Evolutionary conservation across 2,329 filamentous ascomycete species (phyloP).

Genomic region (Phaeosphaeriaceae sp.): DNA sequence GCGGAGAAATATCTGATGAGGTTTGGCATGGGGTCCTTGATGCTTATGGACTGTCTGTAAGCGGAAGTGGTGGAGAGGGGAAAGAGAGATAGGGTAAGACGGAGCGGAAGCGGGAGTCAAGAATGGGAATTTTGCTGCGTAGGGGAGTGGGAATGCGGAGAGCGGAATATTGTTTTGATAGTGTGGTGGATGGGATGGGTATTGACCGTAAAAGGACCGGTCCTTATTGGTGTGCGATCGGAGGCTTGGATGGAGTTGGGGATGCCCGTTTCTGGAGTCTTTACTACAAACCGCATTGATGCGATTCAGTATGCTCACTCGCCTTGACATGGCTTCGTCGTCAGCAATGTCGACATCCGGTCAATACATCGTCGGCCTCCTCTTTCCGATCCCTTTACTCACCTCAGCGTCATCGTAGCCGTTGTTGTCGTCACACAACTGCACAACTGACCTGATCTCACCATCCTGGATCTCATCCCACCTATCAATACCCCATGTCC

Average conservation of each 20-base stretch:
- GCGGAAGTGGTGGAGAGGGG: background rate
- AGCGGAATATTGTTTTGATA: background rate
- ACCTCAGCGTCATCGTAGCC: background rate
- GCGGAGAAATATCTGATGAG: no score
- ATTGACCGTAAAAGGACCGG: background rate
- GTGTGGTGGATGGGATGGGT: background rate
- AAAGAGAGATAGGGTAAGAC: background rate
- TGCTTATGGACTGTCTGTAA: background rate
- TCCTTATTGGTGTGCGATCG: background rate
- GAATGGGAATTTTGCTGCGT: no score
- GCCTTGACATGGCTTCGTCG: no score
- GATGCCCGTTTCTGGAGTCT: no score
- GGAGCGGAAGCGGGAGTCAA: background rate
- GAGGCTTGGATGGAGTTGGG: background rate
- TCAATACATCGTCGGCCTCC: background rate
- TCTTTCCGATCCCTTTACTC: background rate
- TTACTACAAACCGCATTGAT: no score
- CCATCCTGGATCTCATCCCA: background rate
- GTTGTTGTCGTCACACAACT: background rate
- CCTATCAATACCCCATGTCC: background rate
- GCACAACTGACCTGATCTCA: background rate
- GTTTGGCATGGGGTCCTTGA: no score
- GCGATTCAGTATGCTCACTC: no score
- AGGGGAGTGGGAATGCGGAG: background rate
- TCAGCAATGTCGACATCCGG: no score